A percentile compares a stretch with the other conserved stretches of the same genome.
These are phyloP conservation scores for Inga laurina DNA, from an alignment of 306 rosid genomes.

Conservation along the genomic window DNA sequence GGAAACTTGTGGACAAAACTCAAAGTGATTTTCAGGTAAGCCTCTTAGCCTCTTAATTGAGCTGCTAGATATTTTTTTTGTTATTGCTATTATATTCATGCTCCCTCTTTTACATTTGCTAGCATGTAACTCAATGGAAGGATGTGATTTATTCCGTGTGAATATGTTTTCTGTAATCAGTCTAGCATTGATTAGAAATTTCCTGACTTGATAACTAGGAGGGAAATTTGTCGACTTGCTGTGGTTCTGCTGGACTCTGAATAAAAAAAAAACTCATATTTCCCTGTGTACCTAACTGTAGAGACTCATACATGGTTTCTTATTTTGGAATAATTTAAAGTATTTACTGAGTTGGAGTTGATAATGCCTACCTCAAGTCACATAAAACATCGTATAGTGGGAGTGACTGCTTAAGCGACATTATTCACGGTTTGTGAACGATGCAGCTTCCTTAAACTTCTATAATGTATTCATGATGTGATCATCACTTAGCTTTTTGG, in stretches of 20 bases:
- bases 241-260: background rate
- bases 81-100: conserved; percentile 22
- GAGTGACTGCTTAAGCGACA: background rate
- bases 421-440: background rate
- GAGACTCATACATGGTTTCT: conserved; percentile 14
- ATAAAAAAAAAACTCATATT: background rate
- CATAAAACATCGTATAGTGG: background rate
- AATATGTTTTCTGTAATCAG: conserved; percentile 17
- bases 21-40: conserved; percentile 80
- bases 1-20: conserved; percentile 67
- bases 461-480: background rate
- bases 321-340: background rate
- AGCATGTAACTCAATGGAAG: background rate
- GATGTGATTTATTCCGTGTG: conserved; percentile 14
- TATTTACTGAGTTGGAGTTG: conserved; percentile 1
- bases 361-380: conserved; percentile 1
- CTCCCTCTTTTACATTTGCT: conserved; percentile 2
- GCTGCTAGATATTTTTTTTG: conserved; percentile 22
- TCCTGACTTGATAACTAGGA: background rate
- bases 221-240: background rate
- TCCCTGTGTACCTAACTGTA: background rate
- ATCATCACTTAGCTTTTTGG: background rate
- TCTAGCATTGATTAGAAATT: conserved; percentile 13
- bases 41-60: conserved; percentile 8
- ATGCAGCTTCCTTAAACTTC: background rate